These are phyloP conservation scores for Arthrobotrys musiformis DNA, from an alignment of 2,329 filamentous ascomycete species.

Conservation along the genomic window DNA sequence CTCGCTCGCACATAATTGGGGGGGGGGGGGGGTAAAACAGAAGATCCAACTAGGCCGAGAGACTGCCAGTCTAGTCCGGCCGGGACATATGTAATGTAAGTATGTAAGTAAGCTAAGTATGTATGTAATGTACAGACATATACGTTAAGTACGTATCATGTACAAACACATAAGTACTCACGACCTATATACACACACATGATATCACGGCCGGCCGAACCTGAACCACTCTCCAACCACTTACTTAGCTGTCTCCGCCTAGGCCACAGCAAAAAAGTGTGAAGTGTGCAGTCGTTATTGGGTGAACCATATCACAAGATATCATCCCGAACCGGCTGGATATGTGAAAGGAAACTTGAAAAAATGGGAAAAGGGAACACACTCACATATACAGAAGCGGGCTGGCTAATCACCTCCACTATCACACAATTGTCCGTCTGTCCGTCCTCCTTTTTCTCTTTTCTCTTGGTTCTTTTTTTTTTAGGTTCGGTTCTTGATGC, in stretches of 20 bases:
- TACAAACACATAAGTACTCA: conserved; percentile 7
- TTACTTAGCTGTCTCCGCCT: neutral
- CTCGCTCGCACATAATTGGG: no score
- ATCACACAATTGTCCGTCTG: conserved; percentile 7
- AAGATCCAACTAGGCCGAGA: conserved; percentile 7
- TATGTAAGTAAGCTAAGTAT: no score
- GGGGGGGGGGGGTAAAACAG: neutral
- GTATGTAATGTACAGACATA: conserved; percentile 7
- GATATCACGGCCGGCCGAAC: neutral
- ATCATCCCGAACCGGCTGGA: neutral
- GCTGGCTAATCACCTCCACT: conserved; percentile 29
- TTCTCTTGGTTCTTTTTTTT: no score
- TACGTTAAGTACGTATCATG: conserved; percentile 14
- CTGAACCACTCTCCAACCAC: neutral
- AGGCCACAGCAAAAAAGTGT: neutral
- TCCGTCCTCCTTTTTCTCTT: neutral
- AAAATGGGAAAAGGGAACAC: conserved; percentile 15
- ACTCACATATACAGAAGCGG: conserved; percentile 14
- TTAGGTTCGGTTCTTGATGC: neutral
- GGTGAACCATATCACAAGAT: conserved; percentile 23
- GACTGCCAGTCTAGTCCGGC: neutral
- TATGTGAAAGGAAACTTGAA: neutral
- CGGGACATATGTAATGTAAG: no score
- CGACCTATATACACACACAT: no score
- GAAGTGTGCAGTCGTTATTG: conserved; percentile 38